These are phyloP conservation scores for Solanum sejunctum DNA, from an alignment of 257 asterid genomes.

Conservation along the genomic window DNA sequence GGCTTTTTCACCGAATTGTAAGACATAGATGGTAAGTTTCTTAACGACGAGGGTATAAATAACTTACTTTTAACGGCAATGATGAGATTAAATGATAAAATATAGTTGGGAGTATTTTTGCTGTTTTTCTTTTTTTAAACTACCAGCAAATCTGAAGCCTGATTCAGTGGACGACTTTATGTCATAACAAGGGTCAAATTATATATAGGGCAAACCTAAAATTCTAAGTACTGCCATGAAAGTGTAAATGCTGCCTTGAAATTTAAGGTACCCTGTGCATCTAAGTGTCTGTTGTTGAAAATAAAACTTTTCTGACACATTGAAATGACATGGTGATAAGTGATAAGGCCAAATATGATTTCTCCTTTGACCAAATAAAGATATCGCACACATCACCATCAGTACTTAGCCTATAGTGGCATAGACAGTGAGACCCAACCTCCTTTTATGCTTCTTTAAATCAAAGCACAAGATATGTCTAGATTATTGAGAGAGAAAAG, in stretches of 20 bases:
- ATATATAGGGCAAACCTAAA: background rate
- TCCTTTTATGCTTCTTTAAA: background rate
- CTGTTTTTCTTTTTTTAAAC: background rate
- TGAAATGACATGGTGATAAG: slow-evolving; percentile 37
- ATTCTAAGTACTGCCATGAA: background rate
- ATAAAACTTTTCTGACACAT: background rate
- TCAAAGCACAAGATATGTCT: background rate
- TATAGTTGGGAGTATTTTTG: background rate
- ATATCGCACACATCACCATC: slow-evolving; percentile 37
- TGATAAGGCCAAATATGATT: slow-evolving; percentile 22
- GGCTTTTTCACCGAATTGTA: too few species aligned
- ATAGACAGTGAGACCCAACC: background rate
- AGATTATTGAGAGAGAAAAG: too few species aligned
- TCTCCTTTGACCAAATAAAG: background rate
- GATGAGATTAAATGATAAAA: background rate
- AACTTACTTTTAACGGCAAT: background rate
- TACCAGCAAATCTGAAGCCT: background rate
- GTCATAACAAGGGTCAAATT: background rate
- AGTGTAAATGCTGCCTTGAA: background rate
- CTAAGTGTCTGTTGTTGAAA: background rate
- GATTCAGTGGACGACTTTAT: background rate
- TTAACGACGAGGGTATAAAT: too few species aligned
- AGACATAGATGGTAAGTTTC: too few species aligned
- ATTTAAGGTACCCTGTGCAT: background rate
- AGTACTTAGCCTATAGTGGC: slow-evolving; percentile 5